phyloP scores from a whole-genome alignment of 768 basidiomycete genomes.

The Vararia minispora region DNA sequence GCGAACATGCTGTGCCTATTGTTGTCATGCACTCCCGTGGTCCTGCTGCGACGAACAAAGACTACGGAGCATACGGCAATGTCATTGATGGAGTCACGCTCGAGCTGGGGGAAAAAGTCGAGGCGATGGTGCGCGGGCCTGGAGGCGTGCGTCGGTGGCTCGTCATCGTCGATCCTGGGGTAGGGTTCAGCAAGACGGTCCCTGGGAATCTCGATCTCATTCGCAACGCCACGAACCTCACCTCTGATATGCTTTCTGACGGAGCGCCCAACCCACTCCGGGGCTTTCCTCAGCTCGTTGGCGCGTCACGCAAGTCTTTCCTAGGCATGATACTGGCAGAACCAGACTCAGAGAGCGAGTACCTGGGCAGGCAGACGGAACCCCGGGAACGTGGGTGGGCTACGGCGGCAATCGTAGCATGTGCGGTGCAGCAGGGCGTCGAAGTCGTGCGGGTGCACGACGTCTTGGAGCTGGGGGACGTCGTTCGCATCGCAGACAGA shows the following conservation, averaged over 20 bases:
- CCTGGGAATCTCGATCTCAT: conserved; percentile 66
- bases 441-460: conserved; percentile 79
- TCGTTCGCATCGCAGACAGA: conserved; percentile 52
- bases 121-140: conserved; percentile 47
- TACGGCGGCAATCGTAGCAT: conserved; percentile 66
- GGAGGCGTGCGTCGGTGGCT: conserved; percentile 81
- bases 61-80: conserved; percentile 33
- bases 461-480: conserved; percentile 60
- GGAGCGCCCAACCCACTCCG: conserved; percentile 34
- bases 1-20: conserved; percentile 61
- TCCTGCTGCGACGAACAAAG: conserved; percentile 66
- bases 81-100: conserved; percentile 56
- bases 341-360: conserved; percentile 25
- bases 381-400: conserved; percentile 66
- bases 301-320: conserved; percentile 78
- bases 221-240: conserved; percentile 35
- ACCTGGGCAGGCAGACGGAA: conserved; percentile 39
- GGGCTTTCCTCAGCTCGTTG: conserved; percentile 61
- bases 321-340: conserved; percentile 53
- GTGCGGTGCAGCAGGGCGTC: conserved; percentile 64
- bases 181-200: conserved; percentile 87
- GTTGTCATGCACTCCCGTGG: conserved; percentile 93
- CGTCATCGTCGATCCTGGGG: conserved; percentile 81
- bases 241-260: conserved; percentile 23
- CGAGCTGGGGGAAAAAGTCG: conserved; percentile 65